Evolutionary conservation across 352 stramenopile genomes (phyloP).

Genomic region (Phytophthora hybrid): DNA sequence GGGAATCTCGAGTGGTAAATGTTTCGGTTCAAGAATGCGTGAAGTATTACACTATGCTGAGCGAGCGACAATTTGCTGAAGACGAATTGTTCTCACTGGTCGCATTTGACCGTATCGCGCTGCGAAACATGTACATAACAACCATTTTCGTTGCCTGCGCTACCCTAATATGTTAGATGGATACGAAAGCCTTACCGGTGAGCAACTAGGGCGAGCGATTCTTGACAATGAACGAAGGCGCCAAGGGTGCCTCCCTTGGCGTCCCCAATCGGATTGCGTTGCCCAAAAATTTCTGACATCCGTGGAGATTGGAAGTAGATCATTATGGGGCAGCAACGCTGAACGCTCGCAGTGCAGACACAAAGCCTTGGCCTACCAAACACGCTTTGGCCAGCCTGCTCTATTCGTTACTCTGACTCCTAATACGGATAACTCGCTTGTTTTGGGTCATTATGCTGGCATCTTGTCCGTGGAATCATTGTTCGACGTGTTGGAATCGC

Average conservation of each 20-base stretch:
- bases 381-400: not conserved
- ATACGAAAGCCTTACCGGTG: not conserved
- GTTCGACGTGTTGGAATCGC: not conserved
- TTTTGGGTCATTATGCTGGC: not conserved
- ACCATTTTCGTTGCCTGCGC: not conserved
- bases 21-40: slow-evolving; percentile 3
- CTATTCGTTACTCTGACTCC: slow-evolving; percentile 16
- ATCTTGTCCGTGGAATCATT: not conserved
- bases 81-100: slow-evolving; percentile 23
- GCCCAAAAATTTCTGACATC: slow-evolving; percentile 1
- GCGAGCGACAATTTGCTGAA: slow-evolving; percentile 7
- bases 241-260: not conserved
- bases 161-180: slow-evolving; percentile 4
- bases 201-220: not conserved
- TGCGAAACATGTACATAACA: slow-evolving; percentile 17
- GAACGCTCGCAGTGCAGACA: slow-evolving; percentile 12
- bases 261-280: not conserved
- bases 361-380: slow-evolving; percentile 13
- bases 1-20: not conserved
- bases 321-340: slow-evolving; percentile 14
- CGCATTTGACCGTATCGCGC: slow-evolving; percentile 12
- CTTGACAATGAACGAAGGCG: slow-evolving; percentile 9
- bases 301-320: not conserved
- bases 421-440: not conserved
- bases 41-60: slow-evolving; percentile 2